phyloP scores from a whole-genome alignment of 345 rosid species.

The Microthlaspi erraticum region DNA sequence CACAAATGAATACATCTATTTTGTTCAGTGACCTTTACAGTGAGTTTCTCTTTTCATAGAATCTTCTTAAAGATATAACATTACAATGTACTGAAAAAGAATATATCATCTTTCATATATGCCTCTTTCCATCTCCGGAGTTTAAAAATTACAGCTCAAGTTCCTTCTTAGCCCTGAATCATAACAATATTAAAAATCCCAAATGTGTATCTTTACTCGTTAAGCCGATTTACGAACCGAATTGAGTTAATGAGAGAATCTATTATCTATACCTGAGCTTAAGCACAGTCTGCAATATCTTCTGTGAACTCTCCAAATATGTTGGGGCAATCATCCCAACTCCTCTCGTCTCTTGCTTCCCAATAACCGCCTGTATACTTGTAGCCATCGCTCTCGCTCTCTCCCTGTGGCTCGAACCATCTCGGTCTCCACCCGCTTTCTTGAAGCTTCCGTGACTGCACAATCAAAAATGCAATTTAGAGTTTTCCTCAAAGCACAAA shows the following conservation, averaged over 20 bases:
- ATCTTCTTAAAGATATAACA: not conserved
- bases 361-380: constrained; percentile 84
- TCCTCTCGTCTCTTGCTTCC: constrained; percentile 71
- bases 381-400: constrained; percentile 67
- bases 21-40: constrained; percentile 37
- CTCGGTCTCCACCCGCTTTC: constrained; percentile 92
- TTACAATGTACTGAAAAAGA: constrained; percentile 6
- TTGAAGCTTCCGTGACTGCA: constrained; percentile 85
- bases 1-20: too few relatives aligned
- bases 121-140: constrained; percentile 14
- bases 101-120: constrained; percentile 14
- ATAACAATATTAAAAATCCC: constrained; percentile 15
- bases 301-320: constrained; percentile 77
- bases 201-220: not conserved
- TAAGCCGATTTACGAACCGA: constrained; percentile 1
- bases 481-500: not conserved
- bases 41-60: constrained; percentile 2
- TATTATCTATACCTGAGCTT: constrained; percentile 43
- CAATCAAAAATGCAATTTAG: not conserved
- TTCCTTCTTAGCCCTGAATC: constrained; percentile 23
- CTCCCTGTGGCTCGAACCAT: constrained; percentile 75
- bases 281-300: constrained; percentile 48
- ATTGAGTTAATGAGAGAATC: not conserved
- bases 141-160: not conserved
- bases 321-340: constrained; percentile 81